Percentiles rank a stretch among this genome's conserved stretches.
phyloP scores from a whole-genome alignment of 2,329 filamentous ascomycete genomes.

The Paracorniculantispora psalliotae region DNA sequence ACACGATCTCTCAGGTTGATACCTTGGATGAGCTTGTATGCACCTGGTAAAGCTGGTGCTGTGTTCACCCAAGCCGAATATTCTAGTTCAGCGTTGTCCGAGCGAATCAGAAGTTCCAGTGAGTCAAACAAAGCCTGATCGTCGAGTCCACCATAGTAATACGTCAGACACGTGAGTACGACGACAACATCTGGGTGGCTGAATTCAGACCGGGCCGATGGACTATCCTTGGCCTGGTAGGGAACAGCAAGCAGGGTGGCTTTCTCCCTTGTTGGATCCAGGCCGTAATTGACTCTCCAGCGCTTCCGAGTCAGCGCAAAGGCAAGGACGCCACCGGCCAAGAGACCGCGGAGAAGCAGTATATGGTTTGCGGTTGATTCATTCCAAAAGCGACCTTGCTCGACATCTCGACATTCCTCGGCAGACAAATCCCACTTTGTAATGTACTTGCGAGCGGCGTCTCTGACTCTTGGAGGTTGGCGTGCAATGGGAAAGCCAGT shows the following conservation, averaged over 20 bases:
- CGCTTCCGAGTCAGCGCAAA: conserved; percentile 54
- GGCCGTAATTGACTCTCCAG: conserved; percentile 62
- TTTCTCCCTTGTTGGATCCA: conserved; percentile 37
- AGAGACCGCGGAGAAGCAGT: conserved; percentile 46
- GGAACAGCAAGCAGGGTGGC: conserved; percentile 50
- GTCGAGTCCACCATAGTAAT: conserved; percentile 52
- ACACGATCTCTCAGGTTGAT: conserved; percentile 55
- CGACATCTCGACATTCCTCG: neutral
- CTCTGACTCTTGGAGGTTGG: conserved; percentile 19
- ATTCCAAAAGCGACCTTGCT: neutral
- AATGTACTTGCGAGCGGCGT: neutral
- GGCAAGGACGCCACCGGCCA: conserved; percentile 49
- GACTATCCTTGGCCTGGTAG: conserved; percentile 54
- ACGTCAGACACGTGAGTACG: conserved; percentile 48
- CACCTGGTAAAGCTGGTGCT: conserved; percentile 25
- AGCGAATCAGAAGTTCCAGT: conserved; percentile 28
- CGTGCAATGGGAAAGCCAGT: conserved; percentile 36
- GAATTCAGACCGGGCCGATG: conserved; percentile 52
- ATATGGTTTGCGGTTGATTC: neutral
- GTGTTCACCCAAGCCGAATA: conserved; percentile 46
- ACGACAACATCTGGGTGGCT: conserved; percentile 58
- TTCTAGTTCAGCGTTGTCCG: conserved; percentile 45
- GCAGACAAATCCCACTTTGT: neutral
- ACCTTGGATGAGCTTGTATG: conserved; percentile 38
- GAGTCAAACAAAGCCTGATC: conserved; percentile 44